Base-by-base conservation (phyloP, 2,329 filamentous ascomycete species). In the Fusarium coicis region DNA sequence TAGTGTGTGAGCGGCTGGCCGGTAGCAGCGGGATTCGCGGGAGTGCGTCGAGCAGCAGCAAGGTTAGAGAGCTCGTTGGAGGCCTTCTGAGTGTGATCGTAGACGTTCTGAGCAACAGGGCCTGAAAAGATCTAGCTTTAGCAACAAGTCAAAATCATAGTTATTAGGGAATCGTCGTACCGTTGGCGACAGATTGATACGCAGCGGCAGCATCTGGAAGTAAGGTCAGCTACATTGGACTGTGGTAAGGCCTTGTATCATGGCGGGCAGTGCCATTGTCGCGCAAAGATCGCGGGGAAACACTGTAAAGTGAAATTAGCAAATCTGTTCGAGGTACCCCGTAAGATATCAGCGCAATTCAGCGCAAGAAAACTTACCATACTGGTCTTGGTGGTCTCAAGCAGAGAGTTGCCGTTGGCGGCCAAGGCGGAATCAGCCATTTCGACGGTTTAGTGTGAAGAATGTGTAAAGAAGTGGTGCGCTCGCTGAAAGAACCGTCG, bases 1-100 rank as follows among this genome's bases (percentile, higher is more conserved):
- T 92, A 93, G 82, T 92, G 89, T 66, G 90, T 92, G 78, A 92
- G 82, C 56, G 87, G 87, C 81, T 92, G 89, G 76, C 88, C 89
- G 52, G 88, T 90, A 70, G 88, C 88, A 77, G 89, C 85, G 39
- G 85, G 84, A 65, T 84, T 83, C 56, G 82, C 73, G 61, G 89
- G 89, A 55, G 87, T 88, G 79, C 85, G 85, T 79, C 89, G 88
- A 74, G 88, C 80, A 70, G 86, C 86, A 76, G 88, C 88, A 53
- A 91, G 85, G 80, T 88, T 89, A 78, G 85, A 86, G 72, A 91
- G 83, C 83, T 91, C 89, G 74, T 80, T 79, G 62, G 84, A 81
- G 62, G 89, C 87, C 84, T 89, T 90, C 66, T 84, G 83, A 63
- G 83, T 80, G 79, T 91, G 84, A 72, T 88, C 84, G 81, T 87